phyloP scores from a whole-genome alignment of 805 yeast species.

The Candida tallmaniae region DNA sequence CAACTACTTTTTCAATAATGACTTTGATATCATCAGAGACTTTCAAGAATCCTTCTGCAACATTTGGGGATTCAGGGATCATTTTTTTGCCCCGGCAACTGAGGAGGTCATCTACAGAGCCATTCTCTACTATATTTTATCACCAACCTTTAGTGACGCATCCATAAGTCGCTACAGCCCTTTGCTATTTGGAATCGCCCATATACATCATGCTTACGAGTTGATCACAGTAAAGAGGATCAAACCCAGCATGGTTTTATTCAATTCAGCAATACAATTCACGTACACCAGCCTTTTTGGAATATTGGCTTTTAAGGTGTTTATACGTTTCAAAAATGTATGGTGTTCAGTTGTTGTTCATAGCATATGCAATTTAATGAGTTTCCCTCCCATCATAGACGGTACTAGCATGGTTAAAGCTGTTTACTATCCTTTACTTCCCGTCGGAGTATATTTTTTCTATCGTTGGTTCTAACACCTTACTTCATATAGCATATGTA shows the following conservation, averaged over 20 bases:
- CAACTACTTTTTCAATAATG: constrained; percentile 16
- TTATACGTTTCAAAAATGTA: constrained; percentile 40
- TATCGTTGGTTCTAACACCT: no score
- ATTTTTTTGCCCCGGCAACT: constrained; percentile 67
- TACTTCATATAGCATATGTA: no score
- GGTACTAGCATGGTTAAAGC: constrained; percentile 4
- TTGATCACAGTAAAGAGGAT: constrained; percentile 12
- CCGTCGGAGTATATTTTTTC: constrained; percentile 9
- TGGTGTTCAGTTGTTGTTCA: constrained; percentile 61
- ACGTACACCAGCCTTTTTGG: constrained; percentile 71
- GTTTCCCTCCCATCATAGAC: constrained; percentile 48
- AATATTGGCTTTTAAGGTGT: constrained; percentile 38
- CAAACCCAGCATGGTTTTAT: constrained; percentile 1
- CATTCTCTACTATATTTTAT: constrained; percentile 26
- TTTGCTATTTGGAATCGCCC: constrained; percentile 70
- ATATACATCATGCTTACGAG: constrained; percentile 67
- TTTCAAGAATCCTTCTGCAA: constrained; percentile 17
- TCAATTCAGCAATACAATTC: constrained; percentile 46
- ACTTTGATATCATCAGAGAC: background rate
- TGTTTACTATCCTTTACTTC: constrained; percentile 11
- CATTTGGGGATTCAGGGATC: constrained; percentile 48
- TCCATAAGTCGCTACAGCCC: constrained; percentile 45
- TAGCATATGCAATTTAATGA: constrained; percentile 62
- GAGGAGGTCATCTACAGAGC: constrained; percentile 74
- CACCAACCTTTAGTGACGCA: constrained; percentile 6